Conservation (phyloP, 1,284 basidiomycete species). For the Malassezia cuniculi region DNA sequence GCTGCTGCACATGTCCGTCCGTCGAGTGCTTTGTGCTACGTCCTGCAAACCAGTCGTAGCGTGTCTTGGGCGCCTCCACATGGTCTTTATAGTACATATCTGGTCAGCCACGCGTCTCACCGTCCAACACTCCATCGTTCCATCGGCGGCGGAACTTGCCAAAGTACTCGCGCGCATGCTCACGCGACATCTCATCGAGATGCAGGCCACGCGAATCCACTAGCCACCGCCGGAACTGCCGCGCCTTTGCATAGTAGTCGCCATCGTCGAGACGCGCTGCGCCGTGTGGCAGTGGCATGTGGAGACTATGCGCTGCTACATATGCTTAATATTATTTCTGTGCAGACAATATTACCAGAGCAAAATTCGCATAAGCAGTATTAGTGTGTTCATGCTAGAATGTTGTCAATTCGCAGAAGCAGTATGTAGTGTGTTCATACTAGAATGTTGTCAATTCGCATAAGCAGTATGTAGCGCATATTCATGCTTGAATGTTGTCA, state of each 20-base stretch:
- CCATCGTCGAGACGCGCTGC: conserved; percentile 8
- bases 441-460: too few relatives aligned
- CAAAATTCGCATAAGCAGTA: too few relatives aligned
- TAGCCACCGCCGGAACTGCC: conserved; percentile 29
- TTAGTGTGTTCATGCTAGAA: too few relatives aligned
- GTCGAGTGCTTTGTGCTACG: background rate
- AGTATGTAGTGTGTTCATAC: too few relatives aligned
- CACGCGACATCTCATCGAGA: conserved; percentile 22
- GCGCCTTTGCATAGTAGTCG: conserved; percentile 20
- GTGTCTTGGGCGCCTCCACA: background rate
- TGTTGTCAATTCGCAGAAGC: too few relatives aligned
- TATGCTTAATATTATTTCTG: too few relatives aligned
- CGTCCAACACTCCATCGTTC: conserved; percentile 17
- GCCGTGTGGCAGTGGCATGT: conserved; percentile 1
- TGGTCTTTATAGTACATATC: conserved; percentile 10
- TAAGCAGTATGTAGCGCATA: too few relatives aligned
- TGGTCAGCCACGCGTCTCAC: conserved; percentile 10
- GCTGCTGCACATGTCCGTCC: background rate
- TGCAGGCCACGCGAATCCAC: conserved; percentile 13
- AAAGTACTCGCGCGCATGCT: conserved; percentile 23
- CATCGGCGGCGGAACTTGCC: conserved; percentile 19
- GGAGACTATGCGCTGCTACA: too few relatives aligned
- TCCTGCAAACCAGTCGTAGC: conserved; percentile 1
- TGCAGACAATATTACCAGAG: too few relatives aligned
- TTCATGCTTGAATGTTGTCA: too few relatives aligned